phyloP scores from a whole-genome alignment of 148 eudicot species.

The Chenopodium album region DNA sequence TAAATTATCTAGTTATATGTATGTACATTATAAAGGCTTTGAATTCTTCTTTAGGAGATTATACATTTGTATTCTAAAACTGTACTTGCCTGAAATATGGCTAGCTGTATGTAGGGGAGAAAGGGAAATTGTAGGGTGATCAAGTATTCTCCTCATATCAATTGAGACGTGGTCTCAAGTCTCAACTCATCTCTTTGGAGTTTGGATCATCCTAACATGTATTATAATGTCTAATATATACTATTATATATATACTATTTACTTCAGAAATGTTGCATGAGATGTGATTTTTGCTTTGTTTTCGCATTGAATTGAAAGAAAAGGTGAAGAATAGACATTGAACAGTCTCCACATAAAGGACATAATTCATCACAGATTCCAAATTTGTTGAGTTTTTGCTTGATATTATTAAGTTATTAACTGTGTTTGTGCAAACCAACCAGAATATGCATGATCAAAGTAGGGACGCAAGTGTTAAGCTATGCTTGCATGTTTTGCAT shows the following conservation, averaged over 20 bases:
- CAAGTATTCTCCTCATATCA: too few species aligned
- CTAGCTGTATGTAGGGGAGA: not conserved
- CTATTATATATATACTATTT: not conserved
- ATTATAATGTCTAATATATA: not conserved
- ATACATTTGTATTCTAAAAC: not conserved
- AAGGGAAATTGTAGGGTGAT: not conserved
- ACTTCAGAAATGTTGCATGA: not conserved
- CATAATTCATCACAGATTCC: too few species aligned
- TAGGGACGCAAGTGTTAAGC: too few species aligned
- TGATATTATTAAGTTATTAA: constrained; percentile 11
- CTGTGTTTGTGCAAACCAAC: not conserved
- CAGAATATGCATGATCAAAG: not conserved
- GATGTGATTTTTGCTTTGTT: not conserved
- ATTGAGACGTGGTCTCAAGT: not conserved
- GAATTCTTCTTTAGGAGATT: not conserved
- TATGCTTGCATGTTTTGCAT: too few species aligned
- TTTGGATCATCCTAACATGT: not conserved
- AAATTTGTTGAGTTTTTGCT: not conserved
- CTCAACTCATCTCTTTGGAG: not conserved
- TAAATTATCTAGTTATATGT: not conserved
- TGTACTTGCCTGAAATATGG: not conserved
- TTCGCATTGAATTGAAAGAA: not conserved
- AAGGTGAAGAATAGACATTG: too few species aligned
- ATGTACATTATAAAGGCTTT: not conserved
- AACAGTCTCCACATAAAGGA: too few species aligned